These are phyloP conservation scores for Chytriomyces sp. DNA, from an alignment of 192 early-diverging fungal species.

Conservation along the genomic window DNA sequence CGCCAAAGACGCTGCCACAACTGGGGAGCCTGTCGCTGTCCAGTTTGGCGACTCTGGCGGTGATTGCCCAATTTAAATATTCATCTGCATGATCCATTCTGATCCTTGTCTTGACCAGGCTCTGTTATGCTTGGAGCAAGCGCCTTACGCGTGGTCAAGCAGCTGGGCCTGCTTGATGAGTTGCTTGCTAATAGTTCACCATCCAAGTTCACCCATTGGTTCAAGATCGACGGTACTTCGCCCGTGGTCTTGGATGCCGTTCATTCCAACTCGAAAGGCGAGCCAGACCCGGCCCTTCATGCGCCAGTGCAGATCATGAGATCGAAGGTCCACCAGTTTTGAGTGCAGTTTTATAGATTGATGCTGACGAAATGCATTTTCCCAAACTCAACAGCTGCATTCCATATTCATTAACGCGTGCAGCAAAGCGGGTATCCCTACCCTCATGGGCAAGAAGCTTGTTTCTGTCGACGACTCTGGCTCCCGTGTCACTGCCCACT, in stretches of 20 bases:
- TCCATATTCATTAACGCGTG: not conserved
- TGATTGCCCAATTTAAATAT: not conserved
- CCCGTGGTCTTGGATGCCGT: not conserved
- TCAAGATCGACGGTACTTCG: slow-evolving; percentile 13
- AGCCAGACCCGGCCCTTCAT: not conserved
- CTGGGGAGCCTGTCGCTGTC: not conserved
- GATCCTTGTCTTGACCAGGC: not conserved
- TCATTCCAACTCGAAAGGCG: not conserved
- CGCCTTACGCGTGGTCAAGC: slow-evolving; percentile 16
- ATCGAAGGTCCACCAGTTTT: not conserved
- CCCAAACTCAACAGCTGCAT: not conserved
- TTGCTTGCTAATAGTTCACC: not conserved
- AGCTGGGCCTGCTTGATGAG: slow-evolving; percentile 28
- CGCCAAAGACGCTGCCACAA: not conserved
- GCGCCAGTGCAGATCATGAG: not conserved
- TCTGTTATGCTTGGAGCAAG: slow-evolving; percentile 3
- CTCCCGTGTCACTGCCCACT: not conserved
- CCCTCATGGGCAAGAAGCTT: not conserved
- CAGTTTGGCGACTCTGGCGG: slow-evolving; percentile 17
- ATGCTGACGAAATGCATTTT: not conserved
- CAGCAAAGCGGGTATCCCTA: not conserved
- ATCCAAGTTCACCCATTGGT: not conserved
- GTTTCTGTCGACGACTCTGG: not conserved
- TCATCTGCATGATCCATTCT: too few species aligned
- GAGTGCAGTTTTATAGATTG: too few species aligned